Conservation (phyloP, 2,329 filamentous ascomycete species). For the Conoideocrella luteorostrata region DNA sequence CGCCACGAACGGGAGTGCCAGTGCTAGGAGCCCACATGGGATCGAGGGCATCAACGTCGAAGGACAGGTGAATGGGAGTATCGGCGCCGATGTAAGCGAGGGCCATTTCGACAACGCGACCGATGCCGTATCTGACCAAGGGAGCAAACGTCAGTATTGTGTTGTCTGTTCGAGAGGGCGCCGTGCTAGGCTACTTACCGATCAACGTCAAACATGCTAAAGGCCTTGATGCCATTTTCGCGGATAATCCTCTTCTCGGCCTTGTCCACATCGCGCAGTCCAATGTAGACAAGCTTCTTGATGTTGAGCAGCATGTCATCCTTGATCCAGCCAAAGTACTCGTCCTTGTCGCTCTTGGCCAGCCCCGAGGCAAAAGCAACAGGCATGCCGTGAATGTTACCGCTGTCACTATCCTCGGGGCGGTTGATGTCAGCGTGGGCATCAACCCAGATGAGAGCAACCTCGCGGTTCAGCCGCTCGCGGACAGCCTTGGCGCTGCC, state of each 20-base stretch:
- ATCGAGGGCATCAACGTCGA: conserved; percentile 94
- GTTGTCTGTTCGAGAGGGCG: not conserved
- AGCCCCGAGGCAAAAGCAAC: conserved; percentile 86
- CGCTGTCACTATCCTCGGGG: conserved; percentile 80
- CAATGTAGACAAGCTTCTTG: conserved; percentile 94
- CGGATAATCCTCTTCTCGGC: conserved; percentile 88
- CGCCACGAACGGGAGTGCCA: conserved; percentile 88
- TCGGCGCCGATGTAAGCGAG: conserved; percentile 89
- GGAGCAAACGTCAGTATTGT: conserved; percentile 6
- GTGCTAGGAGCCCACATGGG: conserved; percentile 95
- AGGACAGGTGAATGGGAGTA: conserved; percentile 93
- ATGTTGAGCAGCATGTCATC: conserved; percentile 63
- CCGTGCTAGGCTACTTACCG: conserved; percentile 43
- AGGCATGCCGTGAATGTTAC: conserved; percentile 98
- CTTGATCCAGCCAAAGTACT: conserved; percentile 85
- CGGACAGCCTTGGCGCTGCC: conserved; percentile 81
- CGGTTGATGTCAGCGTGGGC: conserved; percentile 98
- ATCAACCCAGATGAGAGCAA: conserved; percentile 98
- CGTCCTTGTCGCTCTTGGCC: conserved; percentile 65
- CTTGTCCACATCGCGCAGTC: conserved; percentile 84
- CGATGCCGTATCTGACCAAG: conserved; percentile 71
- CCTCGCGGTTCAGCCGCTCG: conserved; percentile 73
- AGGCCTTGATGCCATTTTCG: conserved; percentile 88
- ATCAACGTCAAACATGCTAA: conserved; percentile 98
- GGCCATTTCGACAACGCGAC: conserved; percentile 96